Percentiles rank a stretch among this genome's conserved stretches.
phyloP scores from a whole-genome alignment of 148 eudicot species.

The Nyssa sinensis region DNA sequence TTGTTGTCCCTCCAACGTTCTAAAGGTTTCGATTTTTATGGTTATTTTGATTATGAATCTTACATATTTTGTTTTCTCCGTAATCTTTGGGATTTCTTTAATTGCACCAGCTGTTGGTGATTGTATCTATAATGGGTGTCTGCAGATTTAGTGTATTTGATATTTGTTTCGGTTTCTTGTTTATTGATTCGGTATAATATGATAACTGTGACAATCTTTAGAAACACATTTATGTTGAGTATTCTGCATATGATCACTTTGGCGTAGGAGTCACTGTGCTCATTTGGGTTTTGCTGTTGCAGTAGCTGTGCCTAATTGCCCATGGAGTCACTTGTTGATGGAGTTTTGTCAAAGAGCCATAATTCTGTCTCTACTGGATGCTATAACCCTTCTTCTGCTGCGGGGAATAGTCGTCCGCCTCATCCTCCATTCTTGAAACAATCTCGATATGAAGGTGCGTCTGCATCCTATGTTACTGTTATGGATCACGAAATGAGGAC shows the following conservation, averaged over 20 bases:
- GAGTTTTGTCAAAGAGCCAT: constrained; percentile 29
- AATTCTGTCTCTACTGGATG: constrained; percentile 14
- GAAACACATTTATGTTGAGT: constrained; percentile 15
- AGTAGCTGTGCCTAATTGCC: too few relatives aligned
- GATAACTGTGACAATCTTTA: background rate
- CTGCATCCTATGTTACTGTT: constrained; percentile 15
- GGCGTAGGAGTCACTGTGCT: constrained; percentile 23
- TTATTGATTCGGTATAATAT: background rate
- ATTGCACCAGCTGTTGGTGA: too few relatives aligned
- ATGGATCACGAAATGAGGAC: constrained; percentile 17
- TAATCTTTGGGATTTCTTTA: constrained; percentile 35
- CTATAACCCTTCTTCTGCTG: constrained; percentile 27
- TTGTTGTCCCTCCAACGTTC: background rate
- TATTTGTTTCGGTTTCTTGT: background rate
- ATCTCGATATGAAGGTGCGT: too few relatives aligned
- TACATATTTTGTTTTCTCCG: constrained; percentile 17
- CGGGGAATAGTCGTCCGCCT: constrained; percentile 19
- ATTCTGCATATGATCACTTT: background rate
- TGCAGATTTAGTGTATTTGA: constrained; percentile 10
- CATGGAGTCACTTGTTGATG: constrained; percentile 52
- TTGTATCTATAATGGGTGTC: constrained; percentile 17
- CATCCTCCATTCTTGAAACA: constrained; percentile 23
- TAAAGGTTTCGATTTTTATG: background rate
- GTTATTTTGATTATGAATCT: constrained; percentile 10
- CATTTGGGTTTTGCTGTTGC: constrained; percentile 32